Conservation (phyloP, 495 filamentous ascomycete genomes). For the Cryomyces minteri region DNA sequence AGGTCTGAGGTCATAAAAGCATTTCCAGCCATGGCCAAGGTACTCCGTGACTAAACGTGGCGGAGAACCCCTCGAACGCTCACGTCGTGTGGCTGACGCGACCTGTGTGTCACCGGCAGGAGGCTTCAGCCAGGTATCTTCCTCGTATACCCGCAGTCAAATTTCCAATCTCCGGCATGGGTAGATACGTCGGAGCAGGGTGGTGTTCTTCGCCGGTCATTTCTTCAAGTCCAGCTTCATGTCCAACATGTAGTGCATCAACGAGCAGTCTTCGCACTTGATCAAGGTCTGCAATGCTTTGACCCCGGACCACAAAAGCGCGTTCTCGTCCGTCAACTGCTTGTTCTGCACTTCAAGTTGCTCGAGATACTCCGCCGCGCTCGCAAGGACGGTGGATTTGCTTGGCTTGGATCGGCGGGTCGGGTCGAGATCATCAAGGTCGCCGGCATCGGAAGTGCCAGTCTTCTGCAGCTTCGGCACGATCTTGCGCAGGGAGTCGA, state of each 20-base stretch:
- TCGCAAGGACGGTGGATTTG: constrained; percentile 14
- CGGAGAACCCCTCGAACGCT: too few species aligned
- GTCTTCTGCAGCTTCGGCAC: constrained; percentile 11
- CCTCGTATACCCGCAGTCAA: too few species aligned
- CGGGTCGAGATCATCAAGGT: constrained; percentile 14
- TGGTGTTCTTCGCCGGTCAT: too few species aligned
- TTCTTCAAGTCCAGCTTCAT: constrained; percentile 14
- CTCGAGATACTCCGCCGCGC: constrained; percentile 15
- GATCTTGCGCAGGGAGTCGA: constrained; percentile 12
- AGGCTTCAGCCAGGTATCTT: too few species aligned
- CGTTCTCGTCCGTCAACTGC: constrained; percentile 8
- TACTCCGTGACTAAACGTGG: too few species aligned
- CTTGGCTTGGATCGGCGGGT: constrained; percentile 12
- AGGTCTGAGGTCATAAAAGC: too few species aligned
- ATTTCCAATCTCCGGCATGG: too few species aligned
- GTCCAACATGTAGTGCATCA: constrained; percentile 16
- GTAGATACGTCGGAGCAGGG: too few species aligned
- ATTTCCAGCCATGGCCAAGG: too few species aligned
- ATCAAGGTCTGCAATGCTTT: constrained; percentile 13
- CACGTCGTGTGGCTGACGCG: too few species aligned
- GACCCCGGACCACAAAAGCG: constrained; percentile 6
- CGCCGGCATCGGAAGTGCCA: constrained; percentile 4
- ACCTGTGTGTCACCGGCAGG: too few species aligned
- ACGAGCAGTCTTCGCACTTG: constrained; percentile 16
- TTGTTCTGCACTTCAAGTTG: constrained; percentile 15